Evolutionary conservation across 495 filamentous ascomycete genomes (phyloP).

Genomic region (Neurospora cerealis): DNA sequence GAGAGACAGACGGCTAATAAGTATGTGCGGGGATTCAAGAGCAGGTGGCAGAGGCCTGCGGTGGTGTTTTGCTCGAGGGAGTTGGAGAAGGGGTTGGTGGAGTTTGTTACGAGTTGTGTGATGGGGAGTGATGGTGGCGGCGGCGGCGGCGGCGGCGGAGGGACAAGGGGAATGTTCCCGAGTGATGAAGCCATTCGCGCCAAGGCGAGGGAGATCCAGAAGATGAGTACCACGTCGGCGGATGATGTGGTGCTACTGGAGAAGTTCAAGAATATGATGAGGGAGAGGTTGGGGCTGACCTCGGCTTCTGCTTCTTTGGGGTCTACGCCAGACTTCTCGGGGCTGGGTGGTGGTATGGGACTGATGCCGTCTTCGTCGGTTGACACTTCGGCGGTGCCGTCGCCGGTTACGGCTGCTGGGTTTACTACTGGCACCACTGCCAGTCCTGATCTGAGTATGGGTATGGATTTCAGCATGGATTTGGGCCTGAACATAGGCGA

Average conservation of each 20-base stretch:
- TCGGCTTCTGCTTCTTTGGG: not conserved
- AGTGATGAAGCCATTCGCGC: slow-evolving; percentile 28
- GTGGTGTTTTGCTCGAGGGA: slow-evolving; percentile 44
- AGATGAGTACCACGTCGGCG: slow-evolving; percentile 30
- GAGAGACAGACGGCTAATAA: slow-evolving; percentile 28
- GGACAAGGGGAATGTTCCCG: slow-evolving; percentile 19
- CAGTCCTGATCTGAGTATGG: not conserved
- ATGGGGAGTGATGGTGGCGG: not conserved
- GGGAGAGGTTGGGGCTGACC: slow-evolving; percentile 3
- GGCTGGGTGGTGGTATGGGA: not conserved
- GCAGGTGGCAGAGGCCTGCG: slow-evolving; percentile 28
- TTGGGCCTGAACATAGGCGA: not conserved
- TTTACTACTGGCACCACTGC: not conserved
- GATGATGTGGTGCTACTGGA: slow-evolving; percentile 38
- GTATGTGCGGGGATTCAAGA: slow-evolving; percentile 25
- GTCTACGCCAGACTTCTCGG: not conserved
- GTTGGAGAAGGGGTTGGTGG: slow-evolving; percentile 35
- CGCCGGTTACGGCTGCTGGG: not conserved
- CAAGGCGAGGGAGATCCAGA: slow-evolving; percentile 34
- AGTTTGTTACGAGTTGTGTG: slow-evolving; percentile 22
- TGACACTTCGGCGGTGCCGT: not conserved
- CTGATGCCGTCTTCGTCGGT: not conserved
- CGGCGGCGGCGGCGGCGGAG: slow-evolving; percentile 8
- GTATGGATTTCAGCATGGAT: not conserved
- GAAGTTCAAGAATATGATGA: slow-evolving; percentile 37